A percentile compares a stretch with the other conserved stretches of the same genome.
Conservation (phyloP, 169 alveolate genomes). For the Babesia microti region DNA sequence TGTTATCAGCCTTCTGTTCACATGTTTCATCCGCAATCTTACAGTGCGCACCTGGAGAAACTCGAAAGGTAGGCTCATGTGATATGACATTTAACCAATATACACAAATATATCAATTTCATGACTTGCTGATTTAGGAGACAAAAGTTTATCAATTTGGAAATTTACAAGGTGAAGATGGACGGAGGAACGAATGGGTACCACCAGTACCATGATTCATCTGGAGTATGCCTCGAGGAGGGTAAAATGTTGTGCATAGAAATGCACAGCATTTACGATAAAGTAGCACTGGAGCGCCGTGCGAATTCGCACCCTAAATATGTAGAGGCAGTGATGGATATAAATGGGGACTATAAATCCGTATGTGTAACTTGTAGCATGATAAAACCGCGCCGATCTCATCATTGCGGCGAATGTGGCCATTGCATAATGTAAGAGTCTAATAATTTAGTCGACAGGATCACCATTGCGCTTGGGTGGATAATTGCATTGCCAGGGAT, state of each 20-base stretch:
- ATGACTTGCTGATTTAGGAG: no score
- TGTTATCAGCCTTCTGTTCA: no score
- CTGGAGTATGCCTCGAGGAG: slow-evolving; percentile 30
- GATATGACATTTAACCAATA: no score
- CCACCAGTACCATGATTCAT: no score
- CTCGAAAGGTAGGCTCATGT: no score
- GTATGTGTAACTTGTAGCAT: slow-evolving; percentile 77
- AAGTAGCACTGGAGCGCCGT: slow-evolving; percentile 51
- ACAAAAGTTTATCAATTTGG: no score
- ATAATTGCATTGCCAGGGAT: slow-evolving; percentile 82
- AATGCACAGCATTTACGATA: slow-evolving; percentile 40
- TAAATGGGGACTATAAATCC: slow-evolving; percentile 2
- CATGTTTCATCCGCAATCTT: no score
- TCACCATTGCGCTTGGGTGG: slow-evolving; percentile 94
- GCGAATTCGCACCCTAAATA: slow-evolving; percentile 15
- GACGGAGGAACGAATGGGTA: no score
- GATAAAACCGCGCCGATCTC: slow-evolving; percentile 57
- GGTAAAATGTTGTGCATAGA: slow-evolving; percentile 25
- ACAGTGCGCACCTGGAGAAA: no score
- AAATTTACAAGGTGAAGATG: no score
- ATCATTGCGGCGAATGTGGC: slow-evolving; percentile 72
- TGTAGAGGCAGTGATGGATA: slow-evolving; percentile 11
- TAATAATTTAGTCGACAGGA: slow-evolving; percentile 65
- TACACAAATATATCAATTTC: no score
- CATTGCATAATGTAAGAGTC: slow-evolving; percentile 55